Evolutionary conservation across 1,284 basidiomycete species (phyloP).

Genomic region (Omphalotus olearius): DNA sequence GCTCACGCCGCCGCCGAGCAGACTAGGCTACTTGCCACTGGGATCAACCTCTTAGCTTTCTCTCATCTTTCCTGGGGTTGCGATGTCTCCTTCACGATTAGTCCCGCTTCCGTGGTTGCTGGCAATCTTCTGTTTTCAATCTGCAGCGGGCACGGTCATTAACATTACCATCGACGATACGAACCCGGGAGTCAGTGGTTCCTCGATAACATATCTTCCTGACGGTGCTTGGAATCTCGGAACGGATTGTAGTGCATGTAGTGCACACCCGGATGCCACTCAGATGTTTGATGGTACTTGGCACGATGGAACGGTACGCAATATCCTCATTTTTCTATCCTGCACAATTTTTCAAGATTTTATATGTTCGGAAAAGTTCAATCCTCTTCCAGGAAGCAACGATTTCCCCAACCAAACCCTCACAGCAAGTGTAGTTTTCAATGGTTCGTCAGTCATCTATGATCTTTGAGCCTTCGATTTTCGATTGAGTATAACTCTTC

Average conservation of each 20-base stretch:
- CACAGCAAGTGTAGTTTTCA: slow-evolving; percentile 6
- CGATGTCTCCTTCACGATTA: too few relatives aligned
- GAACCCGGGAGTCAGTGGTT: not conserved
- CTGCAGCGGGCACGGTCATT: too few relatives aligned
- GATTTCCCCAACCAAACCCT: slow-evolving; percentile 1
- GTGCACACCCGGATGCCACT: not conserved
- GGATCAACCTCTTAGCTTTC: not conserved
- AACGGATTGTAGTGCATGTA: not conserved
- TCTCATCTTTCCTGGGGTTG: not conserved
- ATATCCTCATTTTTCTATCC: not conserved
- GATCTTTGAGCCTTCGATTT: not conserved
- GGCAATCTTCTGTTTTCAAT: too few relatives aligned
- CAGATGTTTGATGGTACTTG: not conserved
- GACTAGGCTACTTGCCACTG: too few relatives aligned
- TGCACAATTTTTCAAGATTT: not conserved
- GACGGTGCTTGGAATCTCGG: not conserved
- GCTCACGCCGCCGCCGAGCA: too few relatives aligned
- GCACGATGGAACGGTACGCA: slow-evolving; percentile 7
- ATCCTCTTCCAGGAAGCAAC: not conserved
- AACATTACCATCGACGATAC: slow-evolving; percentile 4
- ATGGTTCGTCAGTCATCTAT: not conserved
- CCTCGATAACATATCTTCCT: slow-evolving; percentile 1
- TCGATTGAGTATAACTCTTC: not conserved
- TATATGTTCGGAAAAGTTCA: not conserved
- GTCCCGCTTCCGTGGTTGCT: too few relatives aligned